Conservation (phyloP, 2,329 filamentous ascomycete species). For the Apiospora marii region DNA sequence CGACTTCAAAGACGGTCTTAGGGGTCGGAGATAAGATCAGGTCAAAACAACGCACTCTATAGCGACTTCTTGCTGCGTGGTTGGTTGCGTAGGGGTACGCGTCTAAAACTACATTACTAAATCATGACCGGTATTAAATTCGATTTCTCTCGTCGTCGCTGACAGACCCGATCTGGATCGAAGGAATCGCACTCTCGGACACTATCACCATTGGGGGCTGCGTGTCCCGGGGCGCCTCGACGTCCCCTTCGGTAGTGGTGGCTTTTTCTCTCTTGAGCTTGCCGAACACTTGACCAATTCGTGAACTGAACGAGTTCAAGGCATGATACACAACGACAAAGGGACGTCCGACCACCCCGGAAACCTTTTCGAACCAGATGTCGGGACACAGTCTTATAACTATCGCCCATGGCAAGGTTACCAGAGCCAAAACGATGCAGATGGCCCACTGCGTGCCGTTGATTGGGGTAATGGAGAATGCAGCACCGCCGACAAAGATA, state of each 20-base stretch:
- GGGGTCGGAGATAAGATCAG: background rate
- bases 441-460: conserved; percentile 63
- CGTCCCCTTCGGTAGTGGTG: conserved; percentile 28
- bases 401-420: conserved; percentile 59
- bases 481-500: conserved; percentile 62
- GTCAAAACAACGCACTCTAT: background rate
- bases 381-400: conserved; percentile 60
- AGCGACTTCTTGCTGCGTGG: background rate
- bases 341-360: conserved; percentile 40
- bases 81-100: background rate
- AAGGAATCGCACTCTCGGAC: conserved; percentile 28
- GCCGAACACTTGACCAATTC: conserved; percentile 33
- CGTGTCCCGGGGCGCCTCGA: background rate
- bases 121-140: background rate
- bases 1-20: background rate
- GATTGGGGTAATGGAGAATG: conserved; percentile 59
- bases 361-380: conserved; percentile 44
- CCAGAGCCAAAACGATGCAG: conserved; percentile 55
- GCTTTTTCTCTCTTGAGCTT: conserved; percentile 27
- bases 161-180: conserved; percentile 6
- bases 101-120: background rate
- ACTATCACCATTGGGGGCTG: conserved; percentile 38
- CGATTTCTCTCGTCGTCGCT: conserved; percentile 17
- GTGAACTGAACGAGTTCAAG: conserved; percentile 32
- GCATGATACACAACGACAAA: conserved; percentile 39